These are phyloP conservation scores for Neobulgaria alba DNA, from an alignment of 2,329 filamentous ascomycete genomes.

Conservation along the genomic window DNA sequence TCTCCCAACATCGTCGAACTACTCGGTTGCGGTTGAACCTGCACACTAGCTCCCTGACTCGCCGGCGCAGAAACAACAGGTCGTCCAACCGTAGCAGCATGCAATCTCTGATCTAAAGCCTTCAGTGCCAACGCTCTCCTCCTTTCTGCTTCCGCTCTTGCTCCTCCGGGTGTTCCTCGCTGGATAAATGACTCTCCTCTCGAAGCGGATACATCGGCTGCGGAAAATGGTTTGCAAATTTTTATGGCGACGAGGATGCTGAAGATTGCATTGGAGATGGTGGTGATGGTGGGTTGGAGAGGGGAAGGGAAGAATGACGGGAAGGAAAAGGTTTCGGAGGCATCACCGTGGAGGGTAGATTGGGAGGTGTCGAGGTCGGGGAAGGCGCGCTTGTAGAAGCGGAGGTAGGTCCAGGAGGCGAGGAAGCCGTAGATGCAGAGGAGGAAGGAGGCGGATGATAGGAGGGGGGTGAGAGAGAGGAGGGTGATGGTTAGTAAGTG, in stretches of 20 bases:
- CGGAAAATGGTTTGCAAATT: slow-evolving; percentile 78
- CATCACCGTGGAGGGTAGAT: slow-evolving; percentile 69
- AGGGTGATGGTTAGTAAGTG: slow-evolving; percentile 67
- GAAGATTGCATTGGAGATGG: slow-evolving; percentile 69
- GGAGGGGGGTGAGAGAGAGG: slow-evolving; percentile 53
- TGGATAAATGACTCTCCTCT: slow-evolving; percentile 55
- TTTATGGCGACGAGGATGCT: slow-evolving; percentile 63
- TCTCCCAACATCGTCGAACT: slow-evolving; percentile 54
- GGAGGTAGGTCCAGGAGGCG: slow-evolving; percentile 88
- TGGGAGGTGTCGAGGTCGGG: slow-evolving; percentile 59
- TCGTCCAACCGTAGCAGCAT: slow-evolving; percentile 60
- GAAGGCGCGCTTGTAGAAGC: slow-evolving; percentile 80
- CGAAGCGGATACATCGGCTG: slow-evolving; percentile 67
- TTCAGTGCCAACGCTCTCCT: slow-evolving; percentile 82
- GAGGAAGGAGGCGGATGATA: slow-evolving; percentile 63
- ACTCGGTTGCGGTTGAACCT: slow-evolving; percentile 47
- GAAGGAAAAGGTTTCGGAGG: slow-evolving; percentile 93
- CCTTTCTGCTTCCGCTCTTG: slow-evolving; percentile 85
- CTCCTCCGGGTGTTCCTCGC: slow-evolving; percentile 51
- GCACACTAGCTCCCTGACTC: slow-evolving; percentile 43
- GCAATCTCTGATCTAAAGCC: slow-evolving; percentile 82
- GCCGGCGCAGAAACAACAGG: slow-evolving; percentile 33
- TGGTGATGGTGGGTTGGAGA: slow-evolving; percentile 67
- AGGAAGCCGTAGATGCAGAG: slow-evolving; percentile 76
- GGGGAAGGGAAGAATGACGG: slow-evolving; percentile 89